Conservation (phyloP, 1,284 basidiomycete genomes). For the Moesziomyces parantarcticus region DNA sequence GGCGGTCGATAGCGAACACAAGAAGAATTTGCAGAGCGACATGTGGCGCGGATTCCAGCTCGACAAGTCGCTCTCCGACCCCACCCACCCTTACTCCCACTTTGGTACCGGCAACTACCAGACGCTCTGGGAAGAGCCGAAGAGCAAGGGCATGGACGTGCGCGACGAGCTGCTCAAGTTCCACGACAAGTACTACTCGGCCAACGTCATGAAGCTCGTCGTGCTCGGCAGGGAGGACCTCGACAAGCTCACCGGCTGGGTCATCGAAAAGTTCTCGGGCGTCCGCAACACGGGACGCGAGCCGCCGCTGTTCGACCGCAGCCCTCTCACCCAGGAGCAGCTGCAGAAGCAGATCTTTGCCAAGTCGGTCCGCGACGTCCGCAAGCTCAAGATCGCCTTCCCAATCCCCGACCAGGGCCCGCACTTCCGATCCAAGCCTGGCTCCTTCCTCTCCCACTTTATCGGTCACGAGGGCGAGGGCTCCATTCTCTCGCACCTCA, state of each 20-base stretch:
- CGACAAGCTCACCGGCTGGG: slow-evolving; percentile 79
- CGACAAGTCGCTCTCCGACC: slow-evolving; percentile 83
- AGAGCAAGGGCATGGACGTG: slow-evolving; percentile 80
- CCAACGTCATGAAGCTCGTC: slow-evolving; percentile 90
- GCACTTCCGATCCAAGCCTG: slow-evolving; percentile 83
- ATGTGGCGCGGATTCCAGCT: slow-evolving; percentile 97
- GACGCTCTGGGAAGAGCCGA: slow-evolving; percentile 77
- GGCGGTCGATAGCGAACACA: slow-evolving; percentile 97
- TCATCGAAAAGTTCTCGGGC: slow-evolving; percentile 81
- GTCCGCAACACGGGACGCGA: slow-evolving; percentile 76
- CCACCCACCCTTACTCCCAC: slow-evolving; percentile 88
- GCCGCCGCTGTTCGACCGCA: slow-evolving; percentile 78
- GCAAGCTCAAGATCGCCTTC: slow-evolving; percentile 84
- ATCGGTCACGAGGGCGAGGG: slow-evolving; percentile 96
- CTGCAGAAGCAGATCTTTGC: slow-evolving; percentile 82
- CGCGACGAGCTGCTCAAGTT: slow-evolving; percentile 91
- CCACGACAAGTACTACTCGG: slow-evolving; percentile 93
- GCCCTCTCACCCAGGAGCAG: slow-evolving; percentile 72
- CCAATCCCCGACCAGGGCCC: slow-evolving; percentile 78
- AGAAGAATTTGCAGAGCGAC: slow-evolving; percentile 96
- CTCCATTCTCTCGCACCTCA: slow-evolving; percentile 90
- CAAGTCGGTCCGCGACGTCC: slow-evolving; percentile 90
- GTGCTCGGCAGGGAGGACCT: slow-evolving; percentile 89
- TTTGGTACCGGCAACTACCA: slow-evolving; percentile 92
- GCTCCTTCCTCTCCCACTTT: slow-evolving; percentile 83